These are phyloP conservation scores for Pseudocercospora macadamiae DNA, from an alignment of 2,329 filamentous ascomycete genomes.

Conservation along the genomic window DNA sequence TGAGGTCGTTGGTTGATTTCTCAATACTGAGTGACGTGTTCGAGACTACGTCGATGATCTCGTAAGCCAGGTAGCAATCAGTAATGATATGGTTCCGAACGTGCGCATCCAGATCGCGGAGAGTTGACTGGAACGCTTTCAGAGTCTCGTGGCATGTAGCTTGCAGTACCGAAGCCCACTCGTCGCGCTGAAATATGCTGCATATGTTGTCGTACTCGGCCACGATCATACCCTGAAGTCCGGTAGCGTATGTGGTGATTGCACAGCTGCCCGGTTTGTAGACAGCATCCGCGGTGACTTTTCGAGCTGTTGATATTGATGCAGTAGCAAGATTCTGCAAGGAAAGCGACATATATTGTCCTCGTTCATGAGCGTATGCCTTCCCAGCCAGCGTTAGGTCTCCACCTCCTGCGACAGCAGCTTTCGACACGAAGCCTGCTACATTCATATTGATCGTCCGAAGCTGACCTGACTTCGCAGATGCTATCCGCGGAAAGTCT, in stretches of 20 bases:
- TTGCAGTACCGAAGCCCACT: slow-evolving; percentile 79
- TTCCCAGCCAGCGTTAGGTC: slow-evolving; percentile 64
- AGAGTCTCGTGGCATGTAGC: slow-evolving; percentile 77
- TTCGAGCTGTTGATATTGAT: slow-evolving; percentile 75
- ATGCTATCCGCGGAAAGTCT: slow-evolving; percentile 74
- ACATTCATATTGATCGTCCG: slow-evolving; percentile 70
- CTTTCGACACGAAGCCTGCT: slow-evolving; percentile 32
- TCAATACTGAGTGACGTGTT: slow-evolving; percentile 79
- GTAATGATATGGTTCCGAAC: slow-evolving; percentile 84
- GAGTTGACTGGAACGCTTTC: slow-evolving; percentile 78
- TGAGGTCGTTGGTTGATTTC: slow-evolving; percentile 80
- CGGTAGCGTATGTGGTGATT: slow-evolving; percentile 84
- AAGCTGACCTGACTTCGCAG: slow-evolving; percentile 74
- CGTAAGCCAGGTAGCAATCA: slow-evolving; percentile 93
- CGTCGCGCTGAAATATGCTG: slow-evolving; percentile 80
- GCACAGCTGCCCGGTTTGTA: slow-evolving; percentile 90
- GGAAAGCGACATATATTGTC: slow-evolving; percentile 80
- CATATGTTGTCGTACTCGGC: slow-evolving; percentile 91
- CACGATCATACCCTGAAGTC: slow-evolving; percentile 82
- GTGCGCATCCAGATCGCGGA: slow-evolving; percentile 86
- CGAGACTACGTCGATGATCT: slow-evolving; percentile 89
- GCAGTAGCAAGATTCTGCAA: slow-evolving; percentile 86
- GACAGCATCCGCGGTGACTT: slow-evolving; percentile 73
- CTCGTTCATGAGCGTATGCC: slow-evolving; percentile 83
- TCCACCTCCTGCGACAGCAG: slow-evolving; percentile 24